A percentile compares a stretch with the other conserved stretches of the same genome.
Conservation (phyloP, 2,329 filamentous ascomycete genomes). For the Penicillium sp. region DNA sequence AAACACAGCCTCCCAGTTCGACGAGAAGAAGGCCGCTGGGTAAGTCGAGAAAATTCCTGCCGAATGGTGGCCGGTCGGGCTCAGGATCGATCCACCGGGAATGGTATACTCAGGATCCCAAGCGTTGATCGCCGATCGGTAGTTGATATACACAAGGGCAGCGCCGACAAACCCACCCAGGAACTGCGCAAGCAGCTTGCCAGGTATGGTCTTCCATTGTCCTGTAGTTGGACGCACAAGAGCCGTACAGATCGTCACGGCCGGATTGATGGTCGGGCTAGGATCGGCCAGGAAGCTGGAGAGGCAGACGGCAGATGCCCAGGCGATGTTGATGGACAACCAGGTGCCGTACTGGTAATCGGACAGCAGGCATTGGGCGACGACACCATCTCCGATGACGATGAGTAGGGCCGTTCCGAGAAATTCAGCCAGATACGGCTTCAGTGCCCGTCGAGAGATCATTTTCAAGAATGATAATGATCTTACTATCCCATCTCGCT, state of each 20-base stretch:
- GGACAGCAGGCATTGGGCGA: conserved; percentile 32
- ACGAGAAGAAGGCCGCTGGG: conserved; percentile 22
- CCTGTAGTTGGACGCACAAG: conserved; percentile 28
- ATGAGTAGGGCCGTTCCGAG: conserved; percentile 33
- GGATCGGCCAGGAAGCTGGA: conserved; percentile 29
- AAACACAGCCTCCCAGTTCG: conserved; percentile 35
- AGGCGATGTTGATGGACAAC: conserved; percentile 35
- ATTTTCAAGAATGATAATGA: not conserved
- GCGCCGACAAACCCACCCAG: conserved; percentile 33
- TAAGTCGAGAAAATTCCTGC: conserved; percentile 32
- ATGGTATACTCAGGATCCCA: conserved; percentile 35
- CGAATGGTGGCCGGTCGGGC: conserved; percentile 28
- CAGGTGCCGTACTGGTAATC: conserved; percentile 35
- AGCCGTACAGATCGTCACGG: conserved; percentile 25
- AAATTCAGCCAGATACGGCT: conserved; percentile 32
- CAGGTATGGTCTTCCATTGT: conserved; percentile 30
- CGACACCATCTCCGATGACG: conserved; percentile 34
- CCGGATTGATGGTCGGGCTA: conserved; percentile 30
- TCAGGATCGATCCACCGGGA: conserved; percentile 30
- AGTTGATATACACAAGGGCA: conserved; percentile 31
- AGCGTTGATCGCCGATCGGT: conserved; percentile 29
- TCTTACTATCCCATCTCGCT: not conserved
- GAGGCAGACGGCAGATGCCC: conserved; percentile 31
- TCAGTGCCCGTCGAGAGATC: conserved; percentile 21
- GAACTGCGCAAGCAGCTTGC: conserved; percentile 29